A percentile compares a stretch with the other conserved stretches of the same genome.
Conservation (phyloP, 306 rosid species). For the Vigna radiata region DNA sequence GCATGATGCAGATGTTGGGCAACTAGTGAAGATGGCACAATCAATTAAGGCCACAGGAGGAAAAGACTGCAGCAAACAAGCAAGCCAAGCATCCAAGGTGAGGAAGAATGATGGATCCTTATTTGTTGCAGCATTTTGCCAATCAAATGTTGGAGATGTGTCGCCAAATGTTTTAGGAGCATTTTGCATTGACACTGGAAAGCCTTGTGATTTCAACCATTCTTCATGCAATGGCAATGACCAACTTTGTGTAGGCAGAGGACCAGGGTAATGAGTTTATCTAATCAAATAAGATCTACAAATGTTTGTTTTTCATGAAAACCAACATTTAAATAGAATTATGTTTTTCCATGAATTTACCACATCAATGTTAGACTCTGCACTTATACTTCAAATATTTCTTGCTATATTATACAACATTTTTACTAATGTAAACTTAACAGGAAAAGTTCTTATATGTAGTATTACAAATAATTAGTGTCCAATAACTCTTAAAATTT, state of each 20-base stretch:
- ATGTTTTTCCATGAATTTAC: no score
- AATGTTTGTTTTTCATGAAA: not conserved
- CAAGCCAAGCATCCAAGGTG: conserved; percentile 68
- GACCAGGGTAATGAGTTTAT: conserved; percentile 67
- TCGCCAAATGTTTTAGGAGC: conserved; percentile 87
- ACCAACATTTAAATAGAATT: not conserved
- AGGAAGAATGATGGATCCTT: conserved; percentile 72
- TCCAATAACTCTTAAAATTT: not conserved
- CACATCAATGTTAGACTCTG: not conserved
- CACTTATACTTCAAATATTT: not conserved
- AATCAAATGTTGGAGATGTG: conserved; percentile 91
- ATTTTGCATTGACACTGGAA: conserved; percentile 72
- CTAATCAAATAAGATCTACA: conserved; percentile 1
- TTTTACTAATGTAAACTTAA: no score
- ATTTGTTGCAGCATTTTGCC: conserved; percentile 91
- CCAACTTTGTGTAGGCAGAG: conserved; percentile 76
- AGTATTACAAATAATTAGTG: no score
- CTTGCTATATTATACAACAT: not conserved
- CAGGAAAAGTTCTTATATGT: no score
- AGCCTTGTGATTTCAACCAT: conserved; percentile 75
- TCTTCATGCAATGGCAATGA: conserved; percentile 84
- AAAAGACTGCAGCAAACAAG: conserved; percentile 47
- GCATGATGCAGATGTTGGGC: conserved; percentile 44
- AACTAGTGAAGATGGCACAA: conserved; percentile 53
- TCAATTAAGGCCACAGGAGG: conserved; percentile 76